These are phyloP conservation scores for Teratosphaeria destructans DNA, from an alignment of 2,329 filamentous ascomycete genomes.

Conservation along the genomic window DNA sequence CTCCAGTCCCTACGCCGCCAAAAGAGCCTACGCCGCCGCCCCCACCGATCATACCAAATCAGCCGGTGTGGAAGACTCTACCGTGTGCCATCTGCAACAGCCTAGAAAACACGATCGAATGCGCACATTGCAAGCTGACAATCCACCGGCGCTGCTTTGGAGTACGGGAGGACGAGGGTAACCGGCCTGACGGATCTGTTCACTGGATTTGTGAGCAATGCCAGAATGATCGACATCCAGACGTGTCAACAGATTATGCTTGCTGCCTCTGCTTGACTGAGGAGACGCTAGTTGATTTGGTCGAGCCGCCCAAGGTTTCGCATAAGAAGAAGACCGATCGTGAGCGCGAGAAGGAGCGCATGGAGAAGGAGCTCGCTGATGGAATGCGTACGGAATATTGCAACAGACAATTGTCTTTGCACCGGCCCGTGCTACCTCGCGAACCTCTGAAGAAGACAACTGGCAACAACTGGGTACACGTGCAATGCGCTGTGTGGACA, in stretches of 20 bases:
- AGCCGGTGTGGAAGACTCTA: constrained; percentile 65
- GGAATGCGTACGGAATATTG: constrained; percentile 74
- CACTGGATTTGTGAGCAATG: constrained; percentile 98
- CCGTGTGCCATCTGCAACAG: constrained; percentile 79
- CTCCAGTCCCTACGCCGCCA: constrained; percentile 20
- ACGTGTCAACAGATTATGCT: constrained; percentile 88
- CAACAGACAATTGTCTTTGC: constrained; percentile 71
- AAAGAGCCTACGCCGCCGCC: constrained; percentile 49
- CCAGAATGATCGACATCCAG: constrained; percentile 81
- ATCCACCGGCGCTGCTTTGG: constrained; percentile 92
- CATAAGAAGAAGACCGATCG: constrained; percentile 88
- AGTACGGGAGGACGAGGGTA: constrained; percentile 54
- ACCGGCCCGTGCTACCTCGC: constrained; percentile 71
- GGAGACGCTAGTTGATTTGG: constrained; percentile 69
- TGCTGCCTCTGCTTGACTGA: constrained; percentile 86
- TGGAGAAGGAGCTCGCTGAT: constrained; percentile 73
- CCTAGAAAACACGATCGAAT: constrained; percentile 63
- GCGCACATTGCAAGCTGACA: constrained; percentile 78
- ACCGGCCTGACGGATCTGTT: constrained; percentile 31
- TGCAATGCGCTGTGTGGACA: constrained; percentile 84
- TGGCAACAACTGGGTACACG: constrained; percentile 97
- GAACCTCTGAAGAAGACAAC: constrained; percentile 89
- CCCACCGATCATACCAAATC: constrained; percentile 59
- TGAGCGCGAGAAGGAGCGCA: constrained; percentile 75
- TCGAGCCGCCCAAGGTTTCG: constrained; percentile 67